Conservation (phyloP, 129 eudicot species). For the Tagetes patula region DNA sequence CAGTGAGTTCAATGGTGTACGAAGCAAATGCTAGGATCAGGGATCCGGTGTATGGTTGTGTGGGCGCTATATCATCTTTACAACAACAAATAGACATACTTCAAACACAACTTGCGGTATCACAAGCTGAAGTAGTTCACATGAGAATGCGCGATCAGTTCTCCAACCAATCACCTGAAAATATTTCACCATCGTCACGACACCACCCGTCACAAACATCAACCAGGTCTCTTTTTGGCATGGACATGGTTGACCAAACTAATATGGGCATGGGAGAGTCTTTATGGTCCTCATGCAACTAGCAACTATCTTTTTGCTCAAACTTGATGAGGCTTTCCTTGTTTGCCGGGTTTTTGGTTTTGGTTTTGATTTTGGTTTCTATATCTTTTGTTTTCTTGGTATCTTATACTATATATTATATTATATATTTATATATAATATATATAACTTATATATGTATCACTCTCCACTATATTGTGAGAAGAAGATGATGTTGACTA, state of each 20-base stretch:
- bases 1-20: slow-evolving; percentile 85
- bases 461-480: slow-evolving; percentile 48
- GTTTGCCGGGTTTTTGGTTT: slow-evolving; percentile 31
- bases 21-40: slow-evolving; percentile 84
- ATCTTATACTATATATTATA: slow-evolving; percentile 23
- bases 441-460: slow-evolving; percentile 33
- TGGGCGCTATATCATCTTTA: slow-evolving; percentile 77
- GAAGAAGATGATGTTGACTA: slow-evolving; percentile 43
- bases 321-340: slow-evolving; percentile 41
- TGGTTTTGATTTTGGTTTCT: slow-evolving; percentile 18
- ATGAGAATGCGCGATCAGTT: slow-evolving; percentile 72
- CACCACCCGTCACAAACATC: slow-evolving; percentile 44
- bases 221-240: slow-evolving; percentile 76
- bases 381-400: slow-evolving; percentile 22
- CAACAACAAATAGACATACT: slow-evolving; percentile 76
- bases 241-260: slow-evolving; percentile 73
- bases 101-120: slow-evolving; percentile 65
- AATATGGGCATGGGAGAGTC: slow-evolving; percentile 79
- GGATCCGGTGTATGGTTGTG: slow-evolving; percentile 86
- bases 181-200: slow-evolving; percentile 52
- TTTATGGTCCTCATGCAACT: slow-evolving; percentile 68
- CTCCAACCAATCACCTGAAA: slow-evolving; percentile 53
- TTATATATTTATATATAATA: slow-evolving; percentile 23
- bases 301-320: slow-evolving; percentile 32
- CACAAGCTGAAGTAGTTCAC: slow-evolving; percentile 82